Evolutionary conservation across 2,329 filamentous ascomycete species (phyloP).

Genomic region (Curvularia sp.): DNA sequence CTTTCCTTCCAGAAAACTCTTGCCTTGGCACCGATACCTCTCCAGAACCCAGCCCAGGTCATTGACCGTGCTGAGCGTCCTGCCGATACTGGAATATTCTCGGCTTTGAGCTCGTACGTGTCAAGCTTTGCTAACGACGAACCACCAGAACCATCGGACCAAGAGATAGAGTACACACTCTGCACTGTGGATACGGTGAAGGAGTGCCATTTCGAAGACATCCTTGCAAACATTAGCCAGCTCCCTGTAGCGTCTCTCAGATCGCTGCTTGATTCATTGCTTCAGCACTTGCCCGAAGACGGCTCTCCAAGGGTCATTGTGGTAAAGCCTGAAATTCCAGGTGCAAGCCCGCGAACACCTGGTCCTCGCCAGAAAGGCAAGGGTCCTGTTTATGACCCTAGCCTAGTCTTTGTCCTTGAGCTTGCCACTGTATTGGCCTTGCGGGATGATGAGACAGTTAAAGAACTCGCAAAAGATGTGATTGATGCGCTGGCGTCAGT

Average conservation of each 20-base stretch:
- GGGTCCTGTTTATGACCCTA: slow-evolving; percentile 79
- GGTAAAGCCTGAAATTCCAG: slow-evolving; percentile 83
- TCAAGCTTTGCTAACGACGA: slow-evolving; percentile 99
- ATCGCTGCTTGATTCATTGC: slow-evolving; percentile 73
- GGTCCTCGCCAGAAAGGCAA: slow-evolving; percentile 64
- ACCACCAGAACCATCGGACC: slow-evolving; percentile 94
- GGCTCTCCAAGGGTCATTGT: slow-evolving; percentile 81
- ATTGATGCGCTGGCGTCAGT: slow-evolving; percentile 81
- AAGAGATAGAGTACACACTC: slow-evolving; percentile 94
- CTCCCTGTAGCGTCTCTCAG: slow-evolving; percentile 67
- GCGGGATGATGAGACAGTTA: slow-evolving; percentile 75
- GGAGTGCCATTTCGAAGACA: slow-evolving; percentile 81
- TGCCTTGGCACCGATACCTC: slow-evolving; percentile 79
- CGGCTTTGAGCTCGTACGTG: slow-evolving; percentile 93
- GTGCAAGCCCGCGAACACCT: slow-evolving; percentile 66
- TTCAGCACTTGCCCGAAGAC: slow-evolving; percentile 87
- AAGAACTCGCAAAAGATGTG: slow-evolving; percentile 77
- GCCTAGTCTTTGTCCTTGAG: slow-evolving; percentile 88
- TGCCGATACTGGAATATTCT: slow-evolving; percentile 85
- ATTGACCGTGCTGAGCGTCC: slow-evolving; percentile 84
- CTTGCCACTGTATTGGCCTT: slow-evolving; percentile 83
- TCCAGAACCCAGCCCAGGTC: slow-evolving; percentile 89
- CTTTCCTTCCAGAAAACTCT: slow-evolving; percentile 68
- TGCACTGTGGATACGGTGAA: slow-evolving; percentile 94
- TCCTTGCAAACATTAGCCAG: slow-evolving; percentile 81